Evolutionary conservation across 2,329 filamentous ascomycete genomes (phyloP).

Genomic region (Fusarium transvaalense): DNA sequence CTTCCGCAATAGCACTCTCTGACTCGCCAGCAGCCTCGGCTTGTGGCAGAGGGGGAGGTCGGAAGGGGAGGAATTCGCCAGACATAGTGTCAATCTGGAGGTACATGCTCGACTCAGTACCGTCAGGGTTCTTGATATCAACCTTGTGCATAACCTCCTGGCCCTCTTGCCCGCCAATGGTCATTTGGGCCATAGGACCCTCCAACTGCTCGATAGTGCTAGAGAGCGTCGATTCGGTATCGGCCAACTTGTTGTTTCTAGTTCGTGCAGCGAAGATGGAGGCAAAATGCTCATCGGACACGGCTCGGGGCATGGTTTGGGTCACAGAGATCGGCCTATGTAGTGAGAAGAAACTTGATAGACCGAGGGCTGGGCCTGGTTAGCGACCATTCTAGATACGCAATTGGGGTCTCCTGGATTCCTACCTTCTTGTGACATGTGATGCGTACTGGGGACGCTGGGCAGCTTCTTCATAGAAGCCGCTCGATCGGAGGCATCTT

Average conservation of each 20-base stretch:
- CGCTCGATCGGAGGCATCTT: slow-evolving; percentile 61
- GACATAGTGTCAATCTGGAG: slow-evolving; percentile 77
- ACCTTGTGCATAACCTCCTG: slow-evolving; percentile 64
- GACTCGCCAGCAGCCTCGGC: slow-evolving; percentile 63
- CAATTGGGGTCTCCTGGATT: neutral
- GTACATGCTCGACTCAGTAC: slow-evolving; percentile 69
- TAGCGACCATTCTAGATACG: neutral
- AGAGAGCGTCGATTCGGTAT: slow-evolving; percentile 76
- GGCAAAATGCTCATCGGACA: slow-evolving; percentile 81
- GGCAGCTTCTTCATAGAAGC: slow-evolving; percentile 71
- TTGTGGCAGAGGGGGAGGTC: slow-evolving; percentile 83
- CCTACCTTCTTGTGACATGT: slow-evolving; percentile 76
- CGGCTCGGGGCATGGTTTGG: slow-evolving; percentile 79
- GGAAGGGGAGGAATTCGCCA: slow-evolving; percentile 82
- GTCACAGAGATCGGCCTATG: slow-evolving; percentile 94
- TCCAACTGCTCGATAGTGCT: slow-evolving; percentile 71
- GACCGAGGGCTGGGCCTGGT: slow-evolving; percentile 76
- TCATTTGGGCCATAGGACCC: slow-evolving; percentile 67
- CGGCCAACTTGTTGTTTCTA: slow-evolving; percentile 64
- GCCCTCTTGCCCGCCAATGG: slow-evolving; percentile 58
- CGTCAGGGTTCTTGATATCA: slow-evolving; percentile 68
- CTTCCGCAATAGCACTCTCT: slow-evolving; percentile 50
- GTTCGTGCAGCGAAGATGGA: slow-evolving; percentile 79
- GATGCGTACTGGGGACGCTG: slow-evolving; percentile 79
- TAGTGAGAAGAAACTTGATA: slow-evolving; percentile 95